Evolutionary conservation across 768 basidiomycete species (phyloP), one percentile per base, ranked within the genome.

Genomic region (Rhizopogon salebrosus): DNA sequence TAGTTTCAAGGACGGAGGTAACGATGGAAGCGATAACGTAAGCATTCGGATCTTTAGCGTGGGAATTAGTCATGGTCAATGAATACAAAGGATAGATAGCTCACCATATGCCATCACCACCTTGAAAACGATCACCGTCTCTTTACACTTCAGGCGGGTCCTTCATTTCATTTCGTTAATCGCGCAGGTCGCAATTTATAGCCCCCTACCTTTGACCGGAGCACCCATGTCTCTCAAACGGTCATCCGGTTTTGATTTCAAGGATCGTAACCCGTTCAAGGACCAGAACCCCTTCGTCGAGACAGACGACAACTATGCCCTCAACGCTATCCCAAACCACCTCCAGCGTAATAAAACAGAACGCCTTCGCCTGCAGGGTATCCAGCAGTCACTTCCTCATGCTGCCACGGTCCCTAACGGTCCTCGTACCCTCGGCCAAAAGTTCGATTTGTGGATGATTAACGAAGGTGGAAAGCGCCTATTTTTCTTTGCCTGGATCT

Each of bases 341-440:
- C 78, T 95, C 20, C 83, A 84, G 65, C 81, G 92, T 60, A 95
- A 95, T 72, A 91, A 86, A 74, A 80, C 87, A 0, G 95, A 97
- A 74, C 80, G 89, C 57, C 71, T 74, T 57, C 77, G 94, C 48
- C 72, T 95, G 18, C 95, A 97, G 67, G 90, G 91, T 3, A 78
- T 97, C 39, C 89, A 95, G 70, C 78, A 85, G 49, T 69, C 76
- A 2, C 73, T 77, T 57, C 79, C 79, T 10, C 66, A 58, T 24
- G 57, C 67, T 14, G 60, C 45, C 39, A 55, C 52, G 2, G 62
- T 65, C 0, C 66, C 66, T 14, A 73, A 74, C 54, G 61, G 66
- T 41, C 73, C 78, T 29, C 68, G 60, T 49, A 72, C 75, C 3
- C 63, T 72, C 41, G 60, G 62, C 40, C 76, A 83, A 60, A 79